Base-by-base conservation (phyloP, 257 asterid genomes). In the Capsicum baccatum region DNA sequence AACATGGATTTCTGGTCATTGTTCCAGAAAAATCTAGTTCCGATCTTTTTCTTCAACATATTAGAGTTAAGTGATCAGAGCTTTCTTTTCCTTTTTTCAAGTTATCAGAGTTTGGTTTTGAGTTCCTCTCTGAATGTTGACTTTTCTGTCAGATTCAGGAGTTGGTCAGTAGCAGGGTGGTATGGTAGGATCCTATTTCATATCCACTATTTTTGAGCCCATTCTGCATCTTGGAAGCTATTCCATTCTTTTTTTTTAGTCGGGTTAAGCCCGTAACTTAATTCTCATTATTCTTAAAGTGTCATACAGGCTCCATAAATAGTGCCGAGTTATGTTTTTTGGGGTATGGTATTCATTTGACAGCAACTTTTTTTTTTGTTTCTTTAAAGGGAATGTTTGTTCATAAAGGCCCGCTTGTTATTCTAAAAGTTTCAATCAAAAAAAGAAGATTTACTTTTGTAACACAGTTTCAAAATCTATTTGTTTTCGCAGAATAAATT, bases 61-160 rank as follows among this genome's bases (percentile, higher is more conserved):
- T 26, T 21, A 48, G 39, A 47, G 55, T 19, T 73, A 57, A 71
- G 17, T 10, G 55, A 48, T 71, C 6, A 48, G 42, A 47, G 9
- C 19, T 60, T 37, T 64, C 5, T 55, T 59, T 57, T 57, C 1
- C 4, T 15, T 68, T 68, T 68, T 68, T 37, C 19, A 39, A 73
- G 80, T 73, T 12, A 73, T 48, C 39, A 48, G 59, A 48, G 19
- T 73, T 48, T 48, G 12, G 6, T 73, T 71, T 73, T n/a, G 60
- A 73, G 80, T 73, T 73, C 59, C 60, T 73, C 80, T 73, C 19
- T 73, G 80, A 73, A 52, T 21, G 47, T 76, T 76, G 48, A 52
- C n/a, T 26, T 52, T 76, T 76, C 21, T 52, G 47, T 52, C 78
- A 68, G 74, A 16, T 68, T 37, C 13, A 68, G 26, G 21, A 52